Base-by-base conservation (phyloP, 2,329 filamentous ascomycete genomes). In the Fusarium incarnatum region DNA sequence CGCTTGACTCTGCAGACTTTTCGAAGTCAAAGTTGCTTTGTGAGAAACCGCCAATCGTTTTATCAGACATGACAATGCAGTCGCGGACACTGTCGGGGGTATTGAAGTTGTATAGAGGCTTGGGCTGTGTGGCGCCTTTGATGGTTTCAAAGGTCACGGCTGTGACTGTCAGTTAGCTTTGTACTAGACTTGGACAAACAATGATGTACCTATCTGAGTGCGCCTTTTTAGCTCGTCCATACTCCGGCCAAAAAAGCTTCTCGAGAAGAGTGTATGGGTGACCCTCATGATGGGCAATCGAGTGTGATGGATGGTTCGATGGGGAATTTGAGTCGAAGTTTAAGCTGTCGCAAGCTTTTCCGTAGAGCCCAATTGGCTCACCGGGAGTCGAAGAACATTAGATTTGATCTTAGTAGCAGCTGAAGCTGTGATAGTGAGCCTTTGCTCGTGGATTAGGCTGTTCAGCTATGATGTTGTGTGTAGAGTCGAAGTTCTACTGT, bases 41-140 rank as follows among this genome's bases (percentile, higher is more conserved):
- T 34, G 94, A 97, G 82, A 89, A 94, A 62, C 95, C 96, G 67
- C 95, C 95, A 25, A 97, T 93, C 75, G 95, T 91, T 60, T 85
- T 85, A 79, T 99, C 95, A 72, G 91, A 92, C 90, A 98, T 96
- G 71, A 92, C 84, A 79, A 97, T 96, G 79, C 86, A 88, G 67
- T 83, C 81, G 37, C 80, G 71, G 40, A 88, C 75, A 6, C 83
- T 82, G 23, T 83, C 81, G 44, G 82, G 77, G 20, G 77, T 73
- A 73, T 86, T 82, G 81, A 95, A 95, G 71, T 84, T 82, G 75
- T 91, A 87, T 34, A 96, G 85, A 9, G 86, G 83, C 63, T 87
- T 88, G 2, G 92, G 90, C 25, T 87, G 87, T 2, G 84, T 85
- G 25, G 92, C 88, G 27, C 86, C 86, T 71, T 88, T 89, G 74